These are phyloP conservation scores for Pseudonectria buxi DNA, from an alignment of 2,329 filamentous ascomycete species.

Conservation along the genomic window DNA sequence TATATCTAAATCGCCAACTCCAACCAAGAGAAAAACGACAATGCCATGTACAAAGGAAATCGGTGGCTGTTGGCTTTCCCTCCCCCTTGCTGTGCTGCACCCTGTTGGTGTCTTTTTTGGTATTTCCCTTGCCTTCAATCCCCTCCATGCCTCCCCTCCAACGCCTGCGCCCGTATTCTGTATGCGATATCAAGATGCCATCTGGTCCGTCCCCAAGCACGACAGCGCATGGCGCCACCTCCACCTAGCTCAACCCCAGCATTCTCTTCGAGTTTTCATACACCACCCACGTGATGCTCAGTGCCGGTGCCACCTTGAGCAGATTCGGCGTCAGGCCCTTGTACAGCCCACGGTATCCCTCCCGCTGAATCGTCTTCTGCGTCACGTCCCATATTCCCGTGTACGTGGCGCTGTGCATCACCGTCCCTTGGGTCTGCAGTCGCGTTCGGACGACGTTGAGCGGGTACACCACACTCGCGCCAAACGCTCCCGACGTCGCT, in stretches of 20 bases:
- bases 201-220: no score
- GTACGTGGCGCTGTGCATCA: slow-evolving; percentile 85
- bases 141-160: not conserved
- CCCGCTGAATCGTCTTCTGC: slow-evolving; percentile 70
- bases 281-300: slow-evolving; percentile 91
- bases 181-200: not conserved
- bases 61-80: not conserved
- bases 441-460: slow-evolving; percentile 88
- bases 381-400: slow-evolving; percentile 87
- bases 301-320: slow-evolving; percentile 89
- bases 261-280: slow-evolving; percentile 84
- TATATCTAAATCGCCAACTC: not conserved
- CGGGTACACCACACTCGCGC: slow-evolving; percentile 90
- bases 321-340: slow-evolving; percentile 93
- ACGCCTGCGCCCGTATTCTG: not conserved
- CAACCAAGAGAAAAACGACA: not conserved
- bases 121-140: no score
- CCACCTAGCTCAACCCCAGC: slow-evolving; percentile 43
- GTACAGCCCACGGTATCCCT: slow-evolving; percentile 82
- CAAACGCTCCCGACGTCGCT: slow-evolving; percentile 83
- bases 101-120: not conserved
- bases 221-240: not conserved
- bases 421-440: slow-evolving; percentile 88
- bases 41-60: not conserved
- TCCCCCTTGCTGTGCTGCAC: not conserved